These are phyloP conservation scores for Eugenia klotzschiana DNA, from an alignment of 441 rosid species.

Conservation along the genomic window DNA sequence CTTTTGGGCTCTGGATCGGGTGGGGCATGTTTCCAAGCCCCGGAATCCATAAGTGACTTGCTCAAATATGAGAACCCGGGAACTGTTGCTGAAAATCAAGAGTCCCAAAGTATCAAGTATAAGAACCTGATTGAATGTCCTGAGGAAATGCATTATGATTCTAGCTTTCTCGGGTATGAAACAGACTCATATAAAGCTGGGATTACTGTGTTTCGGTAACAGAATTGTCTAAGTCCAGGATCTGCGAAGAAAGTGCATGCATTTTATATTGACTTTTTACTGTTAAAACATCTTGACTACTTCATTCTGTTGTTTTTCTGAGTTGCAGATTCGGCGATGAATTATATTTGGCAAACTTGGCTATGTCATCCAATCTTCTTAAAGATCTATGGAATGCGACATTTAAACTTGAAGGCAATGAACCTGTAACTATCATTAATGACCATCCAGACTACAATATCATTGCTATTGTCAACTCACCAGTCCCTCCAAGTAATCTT, in stretches of 20 bases:
- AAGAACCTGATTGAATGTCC: too few relatives aligned
- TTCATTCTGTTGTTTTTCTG: not conserved
- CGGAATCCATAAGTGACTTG: constrained; percentile 16
- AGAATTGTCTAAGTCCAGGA: not conserved
- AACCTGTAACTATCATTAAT: not conserved
- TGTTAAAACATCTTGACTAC: not conserved
- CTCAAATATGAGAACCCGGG: not conserved
- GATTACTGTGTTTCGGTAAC: not conserved
- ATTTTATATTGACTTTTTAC: not conserved
- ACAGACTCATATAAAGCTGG: constrained; percentile 10
- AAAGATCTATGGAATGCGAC: constrained; percentile 19
- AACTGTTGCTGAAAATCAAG: too few relatives aligned
- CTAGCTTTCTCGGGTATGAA: not conserved
- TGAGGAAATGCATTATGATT: not conserved
- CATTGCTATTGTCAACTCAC: constrained; percentile 28
- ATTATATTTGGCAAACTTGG: constrained; percentile 24
- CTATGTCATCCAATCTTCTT: constrained; percentile 30
- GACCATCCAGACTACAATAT: constrained; percentile 2
- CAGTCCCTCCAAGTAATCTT: not conserved
- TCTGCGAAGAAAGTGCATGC: not conserved
- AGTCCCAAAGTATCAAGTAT: too few relatives aligned
- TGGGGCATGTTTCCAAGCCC: constrained; percentile 29
- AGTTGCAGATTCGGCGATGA: constrained; percentile 19
- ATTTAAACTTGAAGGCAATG: not conserved
- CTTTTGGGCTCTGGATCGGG: constrained; percentile 29